Base-by-base conservation (phyloP, 2,329 filamentous ascomycete genomes). In the Ophiocordyceps camponoti-rufipedis region DNA sequence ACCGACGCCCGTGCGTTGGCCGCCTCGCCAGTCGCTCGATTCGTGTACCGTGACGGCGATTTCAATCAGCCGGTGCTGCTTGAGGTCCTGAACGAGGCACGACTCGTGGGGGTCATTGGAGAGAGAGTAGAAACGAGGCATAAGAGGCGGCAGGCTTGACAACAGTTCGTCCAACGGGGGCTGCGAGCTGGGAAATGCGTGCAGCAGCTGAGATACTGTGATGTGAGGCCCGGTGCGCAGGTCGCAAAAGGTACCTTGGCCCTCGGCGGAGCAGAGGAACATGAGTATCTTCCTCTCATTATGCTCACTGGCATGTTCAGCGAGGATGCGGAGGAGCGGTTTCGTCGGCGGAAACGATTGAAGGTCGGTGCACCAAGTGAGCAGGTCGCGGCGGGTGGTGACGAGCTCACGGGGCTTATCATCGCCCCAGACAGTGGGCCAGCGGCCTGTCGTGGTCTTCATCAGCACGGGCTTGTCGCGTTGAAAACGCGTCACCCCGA, bases 371-470 rank as follows among this genome's bases (percentile, higher is more conserved):
- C 88, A 95, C 91, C 91, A 98, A 10, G 83, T 94, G 46, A 98
- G 69, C n/a, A 98, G 69, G 59, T 94, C 89, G 44, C 89, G 75
- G 43, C 89, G 79, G 0, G 88, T 96, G 4, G 89, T 94, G 46
- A 88, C 70, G n/a, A 98, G 69, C 58, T 91, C 81, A 47, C 91
- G 78, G 7, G 88, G 65, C 61, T 84, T 66, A 18, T 96, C 89
- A 2, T 94, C 85, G 40, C 89, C 91, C 91, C 91, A 98, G 44
- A 98, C 93, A 0, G 91, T 98, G 4, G 91, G 91, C 89, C 89
- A 98, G 44, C 91, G 75, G 32, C 89, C 89, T 49, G 72, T 75
- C 33, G 73, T 77, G 0, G 91, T 96, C 60, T 79, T 80, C 53
- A 96, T 66, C 16, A 82, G 68, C 16, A 94, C 74, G 13, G 82